Evolutionary conservation across 2,329 filamentous ascomycete species (phyloP).

Genomic region (Whalleya microplaca): DNA sequence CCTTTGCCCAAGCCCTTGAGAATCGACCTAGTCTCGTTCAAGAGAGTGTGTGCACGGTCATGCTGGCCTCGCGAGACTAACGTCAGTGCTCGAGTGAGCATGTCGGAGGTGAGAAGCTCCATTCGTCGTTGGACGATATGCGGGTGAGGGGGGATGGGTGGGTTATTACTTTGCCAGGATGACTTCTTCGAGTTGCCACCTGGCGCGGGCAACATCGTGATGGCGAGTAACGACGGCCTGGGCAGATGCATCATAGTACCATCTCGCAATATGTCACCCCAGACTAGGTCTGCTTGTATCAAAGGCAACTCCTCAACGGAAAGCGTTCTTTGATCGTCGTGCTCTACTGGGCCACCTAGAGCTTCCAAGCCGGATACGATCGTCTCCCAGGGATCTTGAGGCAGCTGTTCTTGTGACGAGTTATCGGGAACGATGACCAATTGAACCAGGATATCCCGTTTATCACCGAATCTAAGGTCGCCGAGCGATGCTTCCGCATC

Average conservation of each 20-base stretch:
- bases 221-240: slow-evolving; percentile 86
- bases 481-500: slow-evolving; percentile 93
- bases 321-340: slow-evolving; percentile 78
- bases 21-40: slow-evolving; percentile 92
- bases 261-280: slow-evolving; percentile 90
- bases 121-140: slow-evolving; percentile 95
- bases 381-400: slow-evolving; percentile 95
- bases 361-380: slow-evolving; percentile 95
- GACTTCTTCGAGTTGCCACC: slow-evolving; percentile 65
- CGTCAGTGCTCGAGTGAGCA: slow-evolving; percentile 90
- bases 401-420: slow-evolving; percentile 78
- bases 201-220: slow-evolving; percentile 84
- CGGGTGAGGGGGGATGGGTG: slow-evolving; percentile 92
- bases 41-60: slow-evolving; percentile 87
- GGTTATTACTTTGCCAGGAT: slow-evolving; percentile 62
- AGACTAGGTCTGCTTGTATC: slow-evolving; percentile 91
- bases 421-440: slow-evolving; percentile 90
- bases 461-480: slow-evolving; percentile 93
- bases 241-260: slow-evolving; percentile 84
- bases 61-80: slow-evolving; percentile 90
- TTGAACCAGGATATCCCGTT: slow-evolving; percentile 90
- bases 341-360: slow-evolving; percentile 83
- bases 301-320: slow-evolving; percentile 95
- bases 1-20: slow-evolving; percentile 96
- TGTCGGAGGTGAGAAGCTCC: slow-evolving; percentile 96